A percentile compares a stretch with the other conserved stretches of the same genome.
phyloP scores from a whole-genome alignment of 1,284 basidiomycete species.

The Bjerkandera adusta region DNA sequence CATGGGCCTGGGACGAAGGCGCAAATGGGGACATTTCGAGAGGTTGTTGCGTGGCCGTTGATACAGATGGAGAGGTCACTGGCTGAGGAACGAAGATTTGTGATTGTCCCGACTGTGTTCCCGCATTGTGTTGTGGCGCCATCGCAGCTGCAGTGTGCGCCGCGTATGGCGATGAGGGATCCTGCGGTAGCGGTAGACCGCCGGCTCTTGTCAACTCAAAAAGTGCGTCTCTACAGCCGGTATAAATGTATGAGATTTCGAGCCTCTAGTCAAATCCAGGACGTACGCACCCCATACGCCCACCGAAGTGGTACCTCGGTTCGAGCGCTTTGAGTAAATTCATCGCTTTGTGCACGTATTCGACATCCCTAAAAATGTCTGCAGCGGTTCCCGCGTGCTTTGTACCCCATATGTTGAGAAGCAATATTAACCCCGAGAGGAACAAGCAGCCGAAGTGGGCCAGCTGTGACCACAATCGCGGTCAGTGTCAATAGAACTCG shows the following conservation, averaged over 20 bases:
- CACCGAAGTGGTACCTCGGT: constrained; percentile 27
- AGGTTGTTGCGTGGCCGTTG: too few relatives aligned
- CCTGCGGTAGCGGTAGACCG: constrained; percentile 55
- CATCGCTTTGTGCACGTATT: constrained; percentile 66
- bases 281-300: constrained; percentile 54
- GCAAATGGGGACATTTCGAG: too few relatives aligned
- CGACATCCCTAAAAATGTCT: constrained; percentile 54
- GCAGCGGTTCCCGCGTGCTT: constrained; percentile 46
- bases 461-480: neutral
- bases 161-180: too few relatives aligned
- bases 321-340: constrained; percentile 48
- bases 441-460: constrained; percentile 36
- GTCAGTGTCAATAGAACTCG: constrained; percentile 16
- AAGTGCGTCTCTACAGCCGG: neutral
- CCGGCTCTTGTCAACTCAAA: constrained; percentile 62
- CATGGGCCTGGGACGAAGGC: too few relatives aligned
- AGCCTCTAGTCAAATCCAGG: constrained; percentile 70
- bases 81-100: too few relatives aligned
- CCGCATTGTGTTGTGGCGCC: too few relatives aligned
- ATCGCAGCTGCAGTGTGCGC: too few relatives aligned
- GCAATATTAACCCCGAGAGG: constrained; percentile 57
- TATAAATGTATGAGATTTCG: constrained; percentile 46
- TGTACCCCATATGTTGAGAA: constrained; percentile 68
- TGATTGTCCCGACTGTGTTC: too few relatives aligned
- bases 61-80: too few relatives aligned